phyloP scores from a whole-genome alignment of 495 filamentous ascomycete species.

The Usnea hakonensis region DNA sequence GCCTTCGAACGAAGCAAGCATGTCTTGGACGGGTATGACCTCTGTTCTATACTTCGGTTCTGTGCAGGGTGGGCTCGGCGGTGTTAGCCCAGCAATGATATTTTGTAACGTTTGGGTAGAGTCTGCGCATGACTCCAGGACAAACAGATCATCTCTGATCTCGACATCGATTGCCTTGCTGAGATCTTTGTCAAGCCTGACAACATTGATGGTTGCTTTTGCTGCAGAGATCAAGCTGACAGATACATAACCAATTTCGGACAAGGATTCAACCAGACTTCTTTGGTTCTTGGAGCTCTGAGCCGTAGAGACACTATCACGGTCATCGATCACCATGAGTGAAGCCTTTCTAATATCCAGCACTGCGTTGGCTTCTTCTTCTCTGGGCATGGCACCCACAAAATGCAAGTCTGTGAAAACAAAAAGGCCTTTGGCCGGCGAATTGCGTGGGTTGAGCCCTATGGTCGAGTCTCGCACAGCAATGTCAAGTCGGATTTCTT shows the following conservation, averaged over 20 bases:
- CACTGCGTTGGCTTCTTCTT: constrained; percentile 49
- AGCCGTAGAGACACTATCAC: constrained; percentile 43
- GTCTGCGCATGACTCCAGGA: constrained; percentile 93
- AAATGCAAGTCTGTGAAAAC: constrained; percentile 72
- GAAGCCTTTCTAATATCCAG: constrained; percentile 70
- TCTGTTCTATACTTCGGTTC: constrained; percentile 81
- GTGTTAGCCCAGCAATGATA: constrained; percentile 71
- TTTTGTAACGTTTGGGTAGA: constrained; percentile 88
- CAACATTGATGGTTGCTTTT: constrained; percentile 52
- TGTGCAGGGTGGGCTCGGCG: constrained; percentile 71
- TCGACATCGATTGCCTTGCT: constrained; percentile 69
- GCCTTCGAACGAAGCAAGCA: constrained; percentile 82
- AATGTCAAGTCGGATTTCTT: constrained; percentile 61
- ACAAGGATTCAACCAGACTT: constrained; percentile 57
- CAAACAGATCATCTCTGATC: constrained; percentile 71
- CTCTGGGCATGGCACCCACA: constrained; percentile 50
- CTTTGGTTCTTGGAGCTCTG: constrained; percentile 41
- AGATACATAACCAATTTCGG: constrained; percentile 68
- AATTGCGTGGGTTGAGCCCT: constrained; percentile 75
- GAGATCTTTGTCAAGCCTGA: constrained; percentile 41
- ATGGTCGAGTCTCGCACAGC: constrained; percentile 69
- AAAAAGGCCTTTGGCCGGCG: constrained; percentile 63
- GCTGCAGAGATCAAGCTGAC: constrained; percentile 79
- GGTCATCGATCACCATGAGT: constrained; percentile 75
- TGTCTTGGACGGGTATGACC: constrained; percentile 73